Conservation (phyloP, 1,139 yeast genomes). For the Yamadazyma kanchanaburiensis region DNA sequence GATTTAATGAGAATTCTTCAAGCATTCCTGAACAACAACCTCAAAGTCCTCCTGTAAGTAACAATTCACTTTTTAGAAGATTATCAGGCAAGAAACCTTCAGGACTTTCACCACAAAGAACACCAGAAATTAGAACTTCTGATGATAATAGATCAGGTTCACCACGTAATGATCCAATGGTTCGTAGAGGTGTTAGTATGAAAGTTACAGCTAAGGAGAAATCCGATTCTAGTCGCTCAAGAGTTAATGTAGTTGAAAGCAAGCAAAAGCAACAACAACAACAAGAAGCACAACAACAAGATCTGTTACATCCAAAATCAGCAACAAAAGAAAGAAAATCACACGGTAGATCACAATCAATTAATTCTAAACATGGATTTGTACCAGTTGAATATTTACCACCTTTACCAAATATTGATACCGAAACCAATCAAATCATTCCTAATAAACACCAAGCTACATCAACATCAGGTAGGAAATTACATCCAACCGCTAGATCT, state of each 20-base stretch:
- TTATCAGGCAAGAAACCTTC: constrained; percentile 37
- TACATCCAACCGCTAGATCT: constrained; percentile 87
- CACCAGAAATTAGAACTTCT: constrained; percentile 12
- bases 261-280: constrained; percentile 13
- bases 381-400: constrained; percentile 48
- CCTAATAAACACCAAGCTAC: constrained; percentile 9
- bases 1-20: background rate
- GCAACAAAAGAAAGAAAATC: constrained; percentile 8
- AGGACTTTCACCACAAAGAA: constrained; percentile 16
- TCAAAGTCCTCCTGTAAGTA: background rate
- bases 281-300: constrained; percentile 12
- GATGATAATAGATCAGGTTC: constrained; percentile 13
- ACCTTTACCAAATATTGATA: constrained; percentile 44
- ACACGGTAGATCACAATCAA: constrained; percentile 32
- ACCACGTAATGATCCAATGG: constrained; percentile 40
- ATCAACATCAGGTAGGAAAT: constrained; percentile 15
- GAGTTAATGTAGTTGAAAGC: constrained; percentile 17
- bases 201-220: constrained; percentile 59
- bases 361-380: constrained; percentile 30
- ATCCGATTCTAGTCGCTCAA: constrained; percentile 25
- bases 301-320: constrained; percentile 11
- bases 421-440: constrained; percentile 24
- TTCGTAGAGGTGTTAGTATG: constrained; percentile 62
- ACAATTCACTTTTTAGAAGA: constrained; percentile 25
- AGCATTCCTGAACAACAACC: background rate